Percentiles rank a stretch among this genome's conserved stretches.
Conservation (phyloP, 257 asterid genomes). For the Parsonsia alboflavescens region DNA sequence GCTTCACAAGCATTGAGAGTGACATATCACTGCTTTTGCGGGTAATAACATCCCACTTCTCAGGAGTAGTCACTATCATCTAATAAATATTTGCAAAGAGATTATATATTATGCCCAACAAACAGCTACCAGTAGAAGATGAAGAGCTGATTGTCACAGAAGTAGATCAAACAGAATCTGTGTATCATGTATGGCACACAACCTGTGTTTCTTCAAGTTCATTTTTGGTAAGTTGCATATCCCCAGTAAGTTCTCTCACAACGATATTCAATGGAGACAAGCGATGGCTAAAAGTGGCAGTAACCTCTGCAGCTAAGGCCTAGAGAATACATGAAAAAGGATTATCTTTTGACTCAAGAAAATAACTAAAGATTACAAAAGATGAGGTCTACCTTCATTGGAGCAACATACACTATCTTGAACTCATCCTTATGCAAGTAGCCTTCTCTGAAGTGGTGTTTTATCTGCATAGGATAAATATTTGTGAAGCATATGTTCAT, state of each 20-base stretch:
- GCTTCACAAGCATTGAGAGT: slow-evolving; percentile 96
- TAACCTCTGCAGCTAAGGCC: slow-evolving; percentile 99
- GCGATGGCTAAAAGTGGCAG: slow-evolving; percentile 88
- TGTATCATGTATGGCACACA: slow-evolving; percentile 17
- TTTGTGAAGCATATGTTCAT: slow-evolving; percentile 2
- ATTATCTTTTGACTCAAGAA: slow-evolving; percentile 1
- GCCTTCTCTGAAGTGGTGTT: slow-evolving; percentile 89
- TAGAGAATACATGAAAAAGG: slow-evolving; percentile 21
- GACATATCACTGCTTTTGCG: slow-evolving; percentile 99
- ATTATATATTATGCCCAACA: not conserved
- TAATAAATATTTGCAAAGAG: slow-evolving; percentile 28
- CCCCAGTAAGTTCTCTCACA: slow-evolving; percentile 98
- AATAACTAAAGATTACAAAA: slow-evolving; percentile 2
- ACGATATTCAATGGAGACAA: slow-evolving; percentile 74
- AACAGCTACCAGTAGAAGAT: not conserved
- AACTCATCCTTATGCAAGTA: slow-evolving; percentile 92
- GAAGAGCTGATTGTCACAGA: not conserved
- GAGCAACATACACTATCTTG: slow-evolving; percentile 98
- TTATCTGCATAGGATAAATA: slow-evolving; percentile 45
- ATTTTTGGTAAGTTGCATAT: slow-evolving; percentile 90
- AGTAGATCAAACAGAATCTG: slow-evolving; percentile 1
- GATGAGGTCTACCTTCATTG: slow-evolving; percentile 74
- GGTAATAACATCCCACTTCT: slow-evolving; percentile 99
- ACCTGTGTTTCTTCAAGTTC: slow-evolving; percentile 98
- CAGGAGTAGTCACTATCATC: slow-evolving; percentile 99